Conservation (phyloP, 1,284 basidiomycete species). For the Agroathelia rolfsii region DNA sequence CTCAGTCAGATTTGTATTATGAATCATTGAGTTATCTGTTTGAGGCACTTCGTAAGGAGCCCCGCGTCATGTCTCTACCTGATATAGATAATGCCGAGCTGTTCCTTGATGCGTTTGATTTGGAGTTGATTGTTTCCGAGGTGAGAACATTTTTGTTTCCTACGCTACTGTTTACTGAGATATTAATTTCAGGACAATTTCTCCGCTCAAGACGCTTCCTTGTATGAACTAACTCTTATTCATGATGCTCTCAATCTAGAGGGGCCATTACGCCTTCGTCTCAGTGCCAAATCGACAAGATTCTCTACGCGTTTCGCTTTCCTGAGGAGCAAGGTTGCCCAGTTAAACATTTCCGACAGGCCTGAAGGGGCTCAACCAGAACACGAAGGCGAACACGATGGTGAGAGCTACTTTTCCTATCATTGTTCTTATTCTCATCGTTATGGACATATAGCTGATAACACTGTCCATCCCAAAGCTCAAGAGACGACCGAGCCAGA, state of each 20-base stretch:
- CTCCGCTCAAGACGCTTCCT: slow-evolving; percentile 57
- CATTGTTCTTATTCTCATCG: slow-evolving; percentile 5
- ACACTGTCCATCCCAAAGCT: slow-evolving; percentile 13
- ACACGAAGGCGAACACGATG: slow-evolving; percentile 11
- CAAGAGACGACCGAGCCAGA: slow-evolving; percentile 8
- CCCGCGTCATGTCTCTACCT: slow-evolving; percentile 33
- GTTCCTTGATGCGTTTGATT: slow-evolving; percentile 54
- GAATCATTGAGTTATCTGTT: slow-evolving; percentile 60
- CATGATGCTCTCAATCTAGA: slow-evolving; percentile 54
- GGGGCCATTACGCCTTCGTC: slow-evolving; percentile 54
- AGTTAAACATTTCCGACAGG: slow-evolving; percentile 29
- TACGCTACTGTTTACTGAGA: slow-evolving; percentile 10
- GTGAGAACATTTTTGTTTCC: slow-evolving; percentile 25
- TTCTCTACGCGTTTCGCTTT: slow-evolving; percentile 60
- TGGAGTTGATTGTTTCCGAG: slow-evolving; percentile 56
- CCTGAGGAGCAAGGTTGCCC: slow-evolving; percentile 48
- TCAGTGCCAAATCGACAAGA: slow-evolving; percentile 42
- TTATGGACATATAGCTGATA: slow-evolving; percentile 9
- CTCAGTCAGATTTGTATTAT: slow-evolving; percentile 61
- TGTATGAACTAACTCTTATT: slow-evolving; percentile 63
- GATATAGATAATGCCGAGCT: slow-evolving; percentile 51
- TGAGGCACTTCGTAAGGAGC: slow-evolving; percentile 54
- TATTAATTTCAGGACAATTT: slow-evolving; percentile 51
- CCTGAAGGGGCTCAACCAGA: no score
- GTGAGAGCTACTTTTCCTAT: slow-evolving; percentile 12